Conservation (phyloP, 225 moss, liverwort and hornwort genomes). For the Physcomitrium patens region DNA sequence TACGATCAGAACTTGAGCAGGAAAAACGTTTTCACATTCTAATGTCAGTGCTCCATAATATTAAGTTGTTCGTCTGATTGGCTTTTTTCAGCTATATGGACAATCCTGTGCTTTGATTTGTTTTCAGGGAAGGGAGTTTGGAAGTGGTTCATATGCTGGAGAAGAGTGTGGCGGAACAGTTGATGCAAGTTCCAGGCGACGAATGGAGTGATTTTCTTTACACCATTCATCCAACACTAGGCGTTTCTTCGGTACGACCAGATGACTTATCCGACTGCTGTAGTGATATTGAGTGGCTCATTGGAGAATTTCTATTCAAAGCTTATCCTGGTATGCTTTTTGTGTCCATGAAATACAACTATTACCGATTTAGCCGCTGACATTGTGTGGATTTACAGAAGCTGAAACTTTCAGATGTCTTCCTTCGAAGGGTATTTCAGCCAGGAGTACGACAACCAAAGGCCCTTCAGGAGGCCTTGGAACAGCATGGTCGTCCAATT, state of each 20-base stretch:
- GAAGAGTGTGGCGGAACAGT: slow-evolving; percentile 64
- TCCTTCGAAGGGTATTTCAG: slow-evolving; percentile 85
- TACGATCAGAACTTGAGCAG: neutral
- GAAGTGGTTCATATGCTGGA: slow-evolving; percentile 76
- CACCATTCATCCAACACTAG: slow-evolving; percentile 71
- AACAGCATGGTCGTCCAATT: slow-evolving; percentile 59
- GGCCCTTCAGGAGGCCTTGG: slow-evolving; percentile 77
- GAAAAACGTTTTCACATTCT: slow-evolving; percentile 4
- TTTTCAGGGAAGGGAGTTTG: slow-evolving; percentile 52
- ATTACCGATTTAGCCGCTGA: slow-evolving; percentile 25
- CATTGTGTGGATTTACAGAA: slow-evolving; percentile 50
- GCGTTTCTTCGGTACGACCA: slow-evolving; percentile 53
- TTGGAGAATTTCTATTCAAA: neutral
- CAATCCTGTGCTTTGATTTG: slow-evolving; percentile 22
- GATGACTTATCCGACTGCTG: slow-evolving; percentile 5
- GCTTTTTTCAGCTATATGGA: slow-evolving; percentile 6
- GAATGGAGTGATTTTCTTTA: slow-evolving; percentile 88
- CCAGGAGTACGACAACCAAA: slow-evolving; percentile 81
- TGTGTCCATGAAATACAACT: neutral
- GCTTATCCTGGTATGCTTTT: slow-evolving; percentile 19
- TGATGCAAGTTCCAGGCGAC: slow-evolving; percentile 77
- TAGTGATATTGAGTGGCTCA: neutral
- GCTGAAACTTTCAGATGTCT: slow-evolving; percentile 69
- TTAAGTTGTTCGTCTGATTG: neutral
- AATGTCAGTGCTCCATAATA: slow-evolving; percentile 2